phyloP scores from a whole-genome alignment of 1,284 basidiomycete genomes.

The Exobasidium rhododendri region DNA sequence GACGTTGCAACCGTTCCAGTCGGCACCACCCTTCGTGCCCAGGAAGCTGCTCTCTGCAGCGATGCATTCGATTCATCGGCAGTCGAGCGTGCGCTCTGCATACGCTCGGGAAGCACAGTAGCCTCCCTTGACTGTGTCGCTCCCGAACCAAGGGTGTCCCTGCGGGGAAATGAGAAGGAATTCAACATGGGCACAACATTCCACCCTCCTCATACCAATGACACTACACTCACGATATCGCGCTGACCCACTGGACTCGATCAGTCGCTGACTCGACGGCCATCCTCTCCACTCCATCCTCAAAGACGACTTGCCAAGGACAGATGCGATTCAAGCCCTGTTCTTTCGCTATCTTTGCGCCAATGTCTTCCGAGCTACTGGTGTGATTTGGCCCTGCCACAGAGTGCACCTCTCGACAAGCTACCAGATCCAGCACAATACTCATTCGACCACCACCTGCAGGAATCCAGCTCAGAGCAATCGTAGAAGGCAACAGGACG shows the following conservation, averaged over 20 bases:
- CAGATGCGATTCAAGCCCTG: slow-evolving; percentile 32
- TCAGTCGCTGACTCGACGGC: slow-evolving; percentile 39
- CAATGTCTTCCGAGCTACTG: slow-evolving; percentile 29
- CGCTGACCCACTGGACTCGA: slow-evolving; percentile 37
- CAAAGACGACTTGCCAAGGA: slow-evolving; percentile 48
- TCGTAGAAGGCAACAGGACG: slow-evolving; percentile 31
- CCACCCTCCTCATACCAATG: too few species aligned
- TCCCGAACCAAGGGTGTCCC: neutral
- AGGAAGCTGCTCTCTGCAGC: neutral
- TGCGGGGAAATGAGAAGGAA: neutral
- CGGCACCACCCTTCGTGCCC: slow-evolving; percentile 10
- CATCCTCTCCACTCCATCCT: slow-evolving; percentile 46
- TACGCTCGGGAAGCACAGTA: too few species aligned
- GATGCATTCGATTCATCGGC: too few species aligned
- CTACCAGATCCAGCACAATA: slow-evolving; percentile 36
- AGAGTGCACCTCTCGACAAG: slow-evolving; percentile 45
- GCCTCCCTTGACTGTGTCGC: too few species aligned
- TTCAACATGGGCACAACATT: too few species aligned
- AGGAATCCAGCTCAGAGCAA: slow-evolving; percentile 50
- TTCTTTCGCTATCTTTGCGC: slow-evolving; percentile 27
- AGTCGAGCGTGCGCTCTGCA: too few species aligned
- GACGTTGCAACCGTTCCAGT: neutral
- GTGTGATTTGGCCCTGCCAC: slow-evolving; percentile 41
- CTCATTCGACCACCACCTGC: slow-evolving; percentile 40
- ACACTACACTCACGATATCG: slow-evolving; percentile 8